These are phyloP conservation scores for Pseudogymnoascus sp. DNA, from an alignment of 2,329 filamentous ascomycete species.

Conservation along the genomic window DNA sequence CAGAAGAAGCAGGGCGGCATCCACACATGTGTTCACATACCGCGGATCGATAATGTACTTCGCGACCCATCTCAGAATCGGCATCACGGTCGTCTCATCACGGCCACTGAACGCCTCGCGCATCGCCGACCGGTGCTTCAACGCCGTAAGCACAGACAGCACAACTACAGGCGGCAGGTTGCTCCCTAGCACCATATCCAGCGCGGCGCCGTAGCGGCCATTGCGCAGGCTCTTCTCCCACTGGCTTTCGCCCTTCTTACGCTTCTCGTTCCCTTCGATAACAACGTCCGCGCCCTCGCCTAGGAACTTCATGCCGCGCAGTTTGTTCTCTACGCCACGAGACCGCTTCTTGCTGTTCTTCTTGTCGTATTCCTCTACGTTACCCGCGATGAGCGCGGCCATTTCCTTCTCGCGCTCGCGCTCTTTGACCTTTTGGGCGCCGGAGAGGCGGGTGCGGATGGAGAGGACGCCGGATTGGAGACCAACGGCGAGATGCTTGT, in stretches of 20 bases:
- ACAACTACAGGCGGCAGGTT: slow-evolving; percentile 51
- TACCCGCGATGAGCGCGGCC: slow-evolving; percentile 70
- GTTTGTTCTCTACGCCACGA: slow-evolving; percentile 48
- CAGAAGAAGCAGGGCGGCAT: slow-evolving; percentile 72
- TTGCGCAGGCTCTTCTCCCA: slow-evolving; percentile 82
- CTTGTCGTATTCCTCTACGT: slow-evolving; percentile 69
- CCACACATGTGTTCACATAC: slow-evolving; percentile 71
- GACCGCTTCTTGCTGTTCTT: slow-evolving; percentile 58
- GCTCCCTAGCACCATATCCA: slow-evolving; percentile 67
- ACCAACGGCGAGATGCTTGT: slow-evolving; percentile 89
- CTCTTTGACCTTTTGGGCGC: slow-evolving; percentile 68
- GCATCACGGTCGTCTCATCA: slow-evolving; percentile 73
- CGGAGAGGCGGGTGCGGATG: slow-evolving; percentile 79
- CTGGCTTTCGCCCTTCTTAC: slow-evolving; percentile 53
- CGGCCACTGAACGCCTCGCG: slow-evolving; percentile 71
- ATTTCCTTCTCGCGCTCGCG: slow-evolving; percentile 76
- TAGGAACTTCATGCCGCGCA: slow-evolving; percentile 67
- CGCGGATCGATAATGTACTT: slow-evolving; percentile 75
- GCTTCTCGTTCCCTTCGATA: slow-evolving; percentile 65
- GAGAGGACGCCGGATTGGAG: slow-evolving; percentile 92
- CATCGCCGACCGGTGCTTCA: slow-evolving; percentile 81
- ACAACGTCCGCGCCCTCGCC: slow-evolving; percentile 83
- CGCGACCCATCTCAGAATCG: slow-evolving; percentile 75
- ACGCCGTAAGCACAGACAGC: slow-evolving; percentile 71
- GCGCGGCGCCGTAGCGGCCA: slow-evolving; percentile 65